These are phyloP conservation scores for Coelastrella sp. DNA, from an alignment of 139 green algal genomes.

Conservation along the genomic window DNA sequence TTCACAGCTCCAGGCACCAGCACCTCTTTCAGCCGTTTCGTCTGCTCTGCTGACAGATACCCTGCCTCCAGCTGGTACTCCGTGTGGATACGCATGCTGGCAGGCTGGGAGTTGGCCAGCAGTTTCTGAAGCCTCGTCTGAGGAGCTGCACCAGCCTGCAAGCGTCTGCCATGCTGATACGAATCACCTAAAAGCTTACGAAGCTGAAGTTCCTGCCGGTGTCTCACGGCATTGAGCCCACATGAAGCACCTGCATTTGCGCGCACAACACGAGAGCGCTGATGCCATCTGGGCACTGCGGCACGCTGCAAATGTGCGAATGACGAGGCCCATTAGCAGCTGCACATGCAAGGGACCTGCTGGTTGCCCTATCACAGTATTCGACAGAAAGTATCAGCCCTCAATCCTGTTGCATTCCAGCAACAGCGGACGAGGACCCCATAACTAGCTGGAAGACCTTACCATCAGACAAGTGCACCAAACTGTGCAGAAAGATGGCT, in stretches of 20 bases:
- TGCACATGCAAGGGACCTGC: too few relatives aligned
- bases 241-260: not conserved
- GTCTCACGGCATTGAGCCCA: not conserved
- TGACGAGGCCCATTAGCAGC: too few relatives aligned
- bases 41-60: constrained; percentile 14
- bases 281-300: too few relatives aligned
- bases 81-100: constrained; percentile 29
- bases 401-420: too few relatives aligned
- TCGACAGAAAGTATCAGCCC: too few relatives aligned
- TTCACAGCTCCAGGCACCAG: constrained; percentile 41
- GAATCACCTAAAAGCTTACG: not conserved
- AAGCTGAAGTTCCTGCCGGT: constrained; percentile 23
- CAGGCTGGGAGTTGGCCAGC: constrained; percentile 15
- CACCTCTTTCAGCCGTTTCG: not conserved
- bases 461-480: not conserved
- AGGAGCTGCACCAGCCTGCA: constrained; percentile 1
- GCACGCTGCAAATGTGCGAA: too few relatives aligned
- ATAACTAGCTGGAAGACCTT: not conserved
- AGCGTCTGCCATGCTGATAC: not conserved
- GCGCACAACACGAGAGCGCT: too few relatives aligned
- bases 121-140: constrained; percentile 40
- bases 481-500: not conserved
- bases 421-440: too few relatives aligned
- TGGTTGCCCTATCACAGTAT: too few relatives aligned
- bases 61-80: constrained; percentile 42